phyloP scores from a whole-genome alignment of 1,284 basidiomycete genomes.

The Sporisorium iseilematis-ciliati region DNA sequence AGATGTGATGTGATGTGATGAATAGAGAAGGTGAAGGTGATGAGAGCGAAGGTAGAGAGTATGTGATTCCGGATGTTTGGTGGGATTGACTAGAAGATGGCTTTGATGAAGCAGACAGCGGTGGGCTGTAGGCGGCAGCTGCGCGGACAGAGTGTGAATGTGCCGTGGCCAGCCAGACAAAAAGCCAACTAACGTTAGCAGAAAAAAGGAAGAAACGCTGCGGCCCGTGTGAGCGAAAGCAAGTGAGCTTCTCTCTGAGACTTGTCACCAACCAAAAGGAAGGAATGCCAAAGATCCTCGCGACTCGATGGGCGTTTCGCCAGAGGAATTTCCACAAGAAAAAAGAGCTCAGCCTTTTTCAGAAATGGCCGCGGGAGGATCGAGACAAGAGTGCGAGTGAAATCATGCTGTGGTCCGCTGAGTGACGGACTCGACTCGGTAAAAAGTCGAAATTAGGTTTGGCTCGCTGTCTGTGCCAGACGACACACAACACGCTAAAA shows the following conservation, averaged over 20 bases:
- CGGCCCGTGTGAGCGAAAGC: conserved; percentile 6
- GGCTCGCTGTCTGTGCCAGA: neutral
- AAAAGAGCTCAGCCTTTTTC: conserved; percentile 4
- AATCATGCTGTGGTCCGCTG: too few species aligned
- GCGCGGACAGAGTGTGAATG: neutral
- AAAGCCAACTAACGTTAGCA: neutral
- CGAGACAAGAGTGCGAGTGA: neutral
- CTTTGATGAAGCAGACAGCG: neutral
- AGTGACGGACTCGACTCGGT: too few species aligned
- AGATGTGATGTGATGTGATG: conserved; percentile 6
- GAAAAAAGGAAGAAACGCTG: neutral
- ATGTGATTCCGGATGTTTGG: neutral
- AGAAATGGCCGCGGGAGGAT: conserved; percentile 4
- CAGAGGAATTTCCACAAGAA: neutral
- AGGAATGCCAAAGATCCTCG: conserved; percentile 8
- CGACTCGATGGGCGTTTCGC: neutral
- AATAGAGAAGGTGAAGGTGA: neutral
- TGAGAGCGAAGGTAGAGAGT: neutral
- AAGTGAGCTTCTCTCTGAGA: neutral
- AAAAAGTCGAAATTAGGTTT: too few species aligned
- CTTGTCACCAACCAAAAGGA: neutral
- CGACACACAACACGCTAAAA: neutral
- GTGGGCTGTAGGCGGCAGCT: neutral
- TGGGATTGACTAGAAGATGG: neutral
- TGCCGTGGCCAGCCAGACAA: neutral